A percentile compares a stretch with the other conserved stretches of the same genome.
Evolutionary conservation across 179 eudicot genomes (phyloP).

Genomic region (Gypsophila paniculata): DNA sequence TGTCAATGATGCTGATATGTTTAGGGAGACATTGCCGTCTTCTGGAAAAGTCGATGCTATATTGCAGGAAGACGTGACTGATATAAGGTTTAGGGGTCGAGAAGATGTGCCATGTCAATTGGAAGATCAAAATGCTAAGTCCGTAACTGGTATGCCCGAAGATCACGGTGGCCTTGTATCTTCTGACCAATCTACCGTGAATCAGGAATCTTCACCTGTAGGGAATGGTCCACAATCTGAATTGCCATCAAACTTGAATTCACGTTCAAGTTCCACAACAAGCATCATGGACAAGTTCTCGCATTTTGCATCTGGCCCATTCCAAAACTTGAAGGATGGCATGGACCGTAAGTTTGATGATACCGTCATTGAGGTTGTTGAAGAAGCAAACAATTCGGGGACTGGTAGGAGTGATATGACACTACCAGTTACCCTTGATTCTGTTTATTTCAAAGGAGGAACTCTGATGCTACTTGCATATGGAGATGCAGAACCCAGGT

Average conservation of each 20-base stretch:
- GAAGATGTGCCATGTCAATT: conserved; percentile 28
- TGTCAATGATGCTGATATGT: conserved; percentile 27
- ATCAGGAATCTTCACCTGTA: conserved; percentile 32
- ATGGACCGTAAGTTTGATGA: conserved; percentile 51
- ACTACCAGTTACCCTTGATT: conserved; percentile 78
- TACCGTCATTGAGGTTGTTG: conserved; percentile 55
- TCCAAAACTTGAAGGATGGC: conserved; percentile 46
- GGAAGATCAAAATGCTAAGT: conserved; percentile 32
- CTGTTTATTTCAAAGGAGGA: conserved; percentile 83
- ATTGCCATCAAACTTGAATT: conserved; percentile 28
- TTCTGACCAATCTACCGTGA: conserved; percentile 29
- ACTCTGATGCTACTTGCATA: conserved; percentile 85
- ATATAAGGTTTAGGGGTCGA: conserved; percentile 19
- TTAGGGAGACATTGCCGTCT: conserved; percentile 29
- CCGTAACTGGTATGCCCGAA: conserved; percentile 26
- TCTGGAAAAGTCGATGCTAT: conserved; percentile 21
- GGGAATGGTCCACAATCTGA: conserved; percentile 17
- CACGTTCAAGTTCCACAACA: conserved; percentile 26
- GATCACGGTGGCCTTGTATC: conserved; percentile 29
- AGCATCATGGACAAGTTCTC: conserved; percentile 42
- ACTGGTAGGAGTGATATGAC: conserved; percentile 51
- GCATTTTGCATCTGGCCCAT: conserved; percentile 41
- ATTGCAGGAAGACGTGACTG: conserved; percentile 23
- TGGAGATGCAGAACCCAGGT: conserved; percentile 94
- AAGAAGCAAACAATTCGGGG: conserved; percentile 48